Conservation (phyloP, 768 basidiomycete species). For the Naganishia friedmannii region DNA sequence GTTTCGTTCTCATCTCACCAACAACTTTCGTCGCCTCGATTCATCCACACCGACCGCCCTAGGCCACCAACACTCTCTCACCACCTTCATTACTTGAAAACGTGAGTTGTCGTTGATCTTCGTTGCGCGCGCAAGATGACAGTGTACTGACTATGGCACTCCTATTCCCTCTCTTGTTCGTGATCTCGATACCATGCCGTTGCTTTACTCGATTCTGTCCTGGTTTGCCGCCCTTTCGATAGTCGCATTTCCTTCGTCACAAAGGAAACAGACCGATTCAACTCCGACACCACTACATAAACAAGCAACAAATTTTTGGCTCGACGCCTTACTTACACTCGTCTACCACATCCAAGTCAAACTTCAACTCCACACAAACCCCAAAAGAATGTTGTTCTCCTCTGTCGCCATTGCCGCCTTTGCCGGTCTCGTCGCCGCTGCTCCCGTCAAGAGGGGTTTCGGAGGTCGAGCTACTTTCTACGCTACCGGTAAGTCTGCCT, state of each 20-base stretch:
- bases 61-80: conserved; percentile 4
- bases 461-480: conserved; percentile 52
- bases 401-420: conserved; percentile 14
- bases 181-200: conserved; percentile 3
- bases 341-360: too few relatives aligned
- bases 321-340: background rate
- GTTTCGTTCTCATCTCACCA: background rate
- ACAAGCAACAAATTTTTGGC: background rate
- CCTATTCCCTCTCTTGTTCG: background rate
- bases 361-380: background rate
- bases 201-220: conserved; percentile 9
- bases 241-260: conserved; percentile 8
- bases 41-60: conserved; percentile 1
- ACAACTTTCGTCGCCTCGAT: background rate
- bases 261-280: background rate
- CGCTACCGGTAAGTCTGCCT: conserved; percentile 43
- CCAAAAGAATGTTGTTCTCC: conserved; percentile 16
- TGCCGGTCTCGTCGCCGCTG: conserved; percentile 9
- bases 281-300: conserved; percentile 20
- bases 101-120: background rate
- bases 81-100: conserved; percentile 7
- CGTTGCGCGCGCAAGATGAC: background rate
- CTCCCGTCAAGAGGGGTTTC: conserved; percentile 36
- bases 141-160: background rate
- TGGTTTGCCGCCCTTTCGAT: conserved; percentile 4